Conservation (phyloP, 345 rosid genomes). For the Pelargonium nanum region DNA sequence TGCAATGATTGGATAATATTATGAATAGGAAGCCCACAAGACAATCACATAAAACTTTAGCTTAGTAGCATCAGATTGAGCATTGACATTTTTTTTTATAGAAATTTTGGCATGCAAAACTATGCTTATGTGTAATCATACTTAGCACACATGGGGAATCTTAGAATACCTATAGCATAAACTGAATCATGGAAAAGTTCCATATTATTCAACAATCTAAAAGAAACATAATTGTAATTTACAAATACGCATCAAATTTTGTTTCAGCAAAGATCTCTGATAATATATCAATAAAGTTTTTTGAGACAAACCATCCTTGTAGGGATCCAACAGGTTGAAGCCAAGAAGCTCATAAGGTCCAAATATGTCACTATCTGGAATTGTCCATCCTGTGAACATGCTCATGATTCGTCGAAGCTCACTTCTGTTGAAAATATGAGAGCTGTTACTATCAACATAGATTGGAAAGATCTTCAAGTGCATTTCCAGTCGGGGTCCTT, state of each 20-base stretch:
- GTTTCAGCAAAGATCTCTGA: not conserved
- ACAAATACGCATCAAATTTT: not conserved
- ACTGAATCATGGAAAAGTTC: too few relatives aligned
- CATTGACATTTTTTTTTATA: too few relatives aligned
- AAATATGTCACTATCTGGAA: conserved; percentile 52
- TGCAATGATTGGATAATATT: too few relatives aligned
- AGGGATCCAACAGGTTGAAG: conserved; percentile 50
- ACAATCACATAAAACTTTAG: too few relatives aligned
- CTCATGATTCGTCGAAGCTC: conserved; percentile 50
- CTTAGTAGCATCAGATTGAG: too few relatives aligned
- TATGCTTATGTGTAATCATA: too few relatives aligned
- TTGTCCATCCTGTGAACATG: conserved; percentile 70
- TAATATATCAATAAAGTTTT: conserved; percentile 5
- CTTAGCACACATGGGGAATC: too few relatives aligned
- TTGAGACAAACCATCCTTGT: conserved; percentile 50
- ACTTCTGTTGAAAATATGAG: conserved; percentile 43
- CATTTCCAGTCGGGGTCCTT: conserved; percentile 82
- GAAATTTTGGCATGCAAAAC: too few relatives aligned
- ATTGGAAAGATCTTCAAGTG: conserved; percentile 59
- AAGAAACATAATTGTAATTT: not conserved
- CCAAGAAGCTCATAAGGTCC: conserved; percentile 88
- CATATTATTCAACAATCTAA: too few relatives aligned
- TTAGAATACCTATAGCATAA: too few relatives aligned
- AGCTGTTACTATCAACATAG: conserved; percentile 14
- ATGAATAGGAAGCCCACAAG: too few relatives aligned